Base-by-base conservation (phyloP, 495 filamentous ascomycete genomes). In the Lepidopterella palustris region DNA sequence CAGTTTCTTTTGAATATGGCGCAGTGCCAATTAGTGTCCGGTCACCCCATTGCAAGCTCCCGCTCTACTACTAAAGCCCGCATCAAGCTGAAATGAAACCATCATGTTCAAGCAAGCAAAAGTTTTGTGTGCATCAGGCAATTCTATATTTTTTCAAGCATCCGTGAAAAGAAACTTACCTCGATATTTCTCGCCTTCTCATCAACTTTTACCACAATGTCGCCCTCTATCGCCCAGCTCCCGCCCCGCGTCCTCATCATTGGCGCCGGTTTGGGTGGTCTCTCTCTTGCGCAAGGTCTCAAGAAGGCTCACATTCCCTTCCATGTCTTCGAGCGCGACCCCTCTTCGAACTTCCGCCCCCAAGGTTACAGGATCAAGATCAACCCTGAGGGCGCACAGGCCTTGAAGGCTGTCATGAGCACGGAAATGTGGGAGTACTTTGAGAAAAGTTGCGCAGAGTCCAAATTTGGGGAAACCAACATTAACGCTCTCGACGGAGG, bases 251-350 rank as follows among this genome's bases (percentile, higher is more conserved):
- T 85, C 20, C 60, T 86, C 47, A 82, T 86, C 67, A 71, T 82
- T 58, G 83, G 83, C 1, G 83, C 78, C 15, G 83, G 83, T 20
- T 76, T 86, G 58, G 80, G 78, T 24, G 82, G 83, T 39, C 75
- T 84, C 9, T 72, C 80, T 4, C 72, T 87, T 11, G 84, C 82
- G 3, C 83, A 87, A 60, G 76, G 76, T 32, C 78, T 85, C 29
- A 75, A 76, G 52, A 77, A 76, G 45, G 66, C 55, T 24, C 50
- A 35, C 29, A 57, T 69, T 53, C 55, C 53, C 5, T 61, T 66
- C 23, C 60, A 53, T 26, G 35, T 69, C 50, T 69, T 63, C 35
- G 66, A 69, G 45, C 53, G 66, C 18, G 66, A 69, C 29, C 28
- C 55, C 5, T 56, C 58, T 1, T 48, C 49, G 4, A 31, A 52